phyloP scores from a whole-genome alignment of 169 alveolate genomes.

The Plasmodium gallinaceum region DNA sequence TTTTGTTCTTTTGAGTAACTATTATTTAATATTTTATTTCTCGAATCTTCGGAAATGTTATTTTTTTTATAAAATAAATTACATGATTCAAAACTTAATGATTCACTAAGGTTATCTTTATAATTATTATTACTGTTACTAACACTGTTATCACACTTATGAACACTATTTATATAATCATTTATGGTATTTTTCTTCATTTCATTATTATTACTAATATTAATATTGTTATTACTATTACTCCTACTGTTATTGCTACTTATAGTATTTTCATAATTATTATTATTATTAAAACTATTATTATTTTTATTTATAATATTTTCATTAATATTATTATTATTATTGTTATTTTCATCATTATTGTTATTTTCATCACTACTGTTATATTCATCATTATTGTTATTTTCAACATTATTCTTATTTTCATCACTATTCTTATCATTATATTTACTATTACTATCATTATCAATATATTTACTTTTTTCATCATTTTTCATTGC shows the following conservation, averaged over 20 bases:
- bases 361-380: neutral
- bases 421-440: neutral
- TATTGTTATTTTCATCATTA: neutral
- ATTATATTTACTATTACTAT: too few species aligned
- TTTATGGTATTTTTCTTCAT: neutral
- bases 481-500: too few species aligned
- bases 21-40: conserved; percentile 5
- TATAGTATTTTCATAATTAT: too few species aligned
- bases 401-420: neutral
- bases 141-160: neutral
- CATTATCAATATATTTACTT: too few species aligned
- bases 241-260: neutral
- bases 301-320: neutral
- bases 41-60: conserved; percentile 1
- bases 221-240: neutral
- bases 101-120: conserved; percentile 1
- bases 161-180: neutral
- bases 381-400: neutral
- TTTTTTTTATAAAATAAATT: conserved; percentile 24
- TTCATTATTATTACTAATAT: neutral
- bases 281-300: neutral
- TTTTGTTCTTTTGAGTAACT: neutral
- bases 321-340: neutral
- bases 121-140: neutral
- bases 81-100: conserved; percentile 23